Percentiles rank a stretch among this genome's conserved stretches.
phyloP scores from a whole-genome alignment of 2,329 filamentous ascomycete genomes.

The Chaetomium sp. region DNA sequence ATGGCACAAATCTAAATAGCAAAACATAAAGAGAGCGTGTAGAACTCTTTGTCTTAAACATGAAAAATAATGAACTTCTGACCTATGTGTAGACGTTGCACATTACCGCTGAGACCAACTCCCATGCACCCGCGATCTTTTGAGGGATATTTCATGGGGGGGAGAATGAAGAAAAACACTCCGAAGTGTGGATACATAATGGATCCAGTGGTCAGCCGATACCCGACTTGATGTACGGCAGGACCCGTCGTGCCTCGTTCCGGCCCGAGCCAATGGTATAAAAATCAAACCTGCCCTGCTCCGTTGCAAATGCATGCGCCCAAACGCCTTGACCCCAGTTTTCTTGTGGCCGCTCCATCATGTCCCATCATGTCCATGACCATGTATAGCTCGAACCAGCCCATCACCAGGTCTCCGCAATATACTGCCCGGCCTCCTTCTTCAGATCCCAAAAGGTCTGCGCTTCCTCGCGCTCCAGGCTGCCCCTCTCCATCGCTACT shows the following conservation, averaged over 20 bases:
- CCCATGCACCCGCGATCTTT: no score
- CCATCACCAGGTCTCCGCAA: conserved; percentile 67
- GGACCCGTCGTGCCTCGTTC: conserved; percentile 6
- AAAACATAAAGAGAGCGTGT: no score
- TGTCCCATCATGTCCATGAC: not conserved
- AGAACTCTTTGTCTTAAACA: no score
- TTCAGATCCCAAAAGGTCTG: conserved; percentile 85
- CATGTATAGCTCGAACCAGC: not conserved
- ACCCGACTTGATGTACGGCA: not conserved
- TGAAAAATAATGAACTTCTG: no score
- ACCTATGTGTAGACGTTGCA: no score
- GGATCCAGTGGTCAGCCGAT: not conserved
- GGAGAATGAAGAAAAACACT: no score
- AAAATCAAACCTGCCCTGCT: conserved; percentile 2
- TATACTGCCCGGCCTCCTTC: conserved; percentile 89
- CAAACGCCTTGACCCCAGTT: conserved; percentile 9
- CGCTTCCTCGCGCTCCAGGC: conserved; percentile 74
- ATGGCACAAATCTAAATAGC: no score
- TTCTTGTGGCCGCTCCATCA: not conserved
- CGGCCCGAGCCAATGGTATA: conserved; percentile 14
- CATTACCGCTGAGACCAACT: no score
- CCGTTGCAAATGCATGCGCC: conserved; percentile 9
- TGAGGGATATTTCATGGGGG: no score
- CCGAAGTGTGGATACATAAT: not conserved
- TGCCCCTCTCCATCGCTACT: conserved; percentile 88